Base-by-base conservation (phyloP, 1,284 basidiomycete species). In the Ganoderma lucidum region DNA sequence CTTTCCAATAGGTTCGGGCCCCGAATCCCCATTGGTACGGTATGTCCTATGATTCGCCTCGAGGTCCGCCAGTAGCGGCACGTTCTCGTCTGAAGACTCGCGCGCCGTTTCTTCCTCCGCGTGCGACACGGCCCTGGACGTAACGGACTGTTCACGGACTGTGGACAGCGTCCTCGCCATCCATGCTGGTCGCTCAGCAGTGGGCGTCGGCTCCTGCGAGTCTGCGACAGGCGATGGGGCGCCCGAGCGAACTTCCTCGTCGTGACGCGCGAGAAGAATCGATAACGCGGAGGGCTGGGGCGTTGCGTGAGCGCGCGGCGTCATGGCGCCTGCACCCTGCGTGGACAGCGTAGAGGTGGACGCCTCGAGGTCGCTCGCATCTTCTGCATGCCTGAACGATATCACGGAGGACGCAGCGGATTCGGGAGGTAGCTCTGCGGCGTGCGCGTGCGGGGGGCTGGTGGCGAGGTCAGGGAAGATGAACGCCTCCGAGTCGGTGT, bases 171-270 rank as follows among this genome's bases (percentile, higher is more conserved):
- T 60, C 15, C 64, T 56, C 35, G 42, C 62, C 62, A 66, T 70
- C 4, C 41, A 23, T 79, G 92, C 90, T 53, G 92, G 93, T 74
- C 93, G 92, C 2, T 86, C 84, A 5, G 62, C 39, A 56, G 81
- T 83, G 1, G 73, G 73, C 64, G 78, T 76, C 6, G 85, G 85
- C 15, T 86, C 83, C 37, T 83, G 81, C 62, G 87, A 87, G 4
- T 71, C 70, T 10, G 45, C 65, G 0, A 69, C 71, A 1, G 71
- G 68, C 0, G 71, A 65, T 14, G 65, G 41, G 3, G 71, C 67
- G n/a, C 59, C 64, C 9, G 64, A 65, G 51, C 68, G 69, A 10
- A 65, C 61, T 6, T 62, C 65, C 39, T 67, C 59, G 45, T 69
- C 68, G 44, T 69, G 68, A 37, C 75, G 80, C n/a, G 83, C 78